Conservation (phyloP, 2,329 filamentous ascomycete species). For the Pestalotiopsis sp. region DNA sequence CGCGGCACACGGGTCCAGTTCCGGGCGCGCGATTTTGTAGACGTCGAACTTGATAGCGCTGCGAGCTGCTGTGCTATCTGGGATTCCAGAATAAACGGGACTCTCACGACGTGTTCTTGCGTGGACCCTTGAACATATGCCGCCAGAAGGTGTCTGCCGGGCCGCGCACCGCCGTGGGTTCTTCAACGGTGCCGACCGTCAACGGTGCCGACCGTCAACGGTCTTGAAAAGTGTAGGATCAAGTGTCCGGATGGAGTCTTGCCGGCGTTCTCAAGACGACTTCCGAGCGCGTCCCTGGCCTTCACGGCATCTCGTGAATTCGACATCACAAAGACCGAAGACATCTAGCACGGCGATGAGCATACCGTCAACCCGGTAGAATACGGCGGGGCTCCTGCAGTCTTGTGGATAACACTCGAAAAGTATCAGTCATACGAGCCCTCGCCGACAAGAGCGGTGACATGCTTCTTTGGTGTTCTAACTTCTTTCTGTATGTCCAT, state of each 20-base stretch:
- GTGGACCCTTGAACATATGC: not conserved
- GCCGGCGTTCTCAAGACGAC: not conserved
- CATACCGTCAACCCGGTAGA: not conserved
- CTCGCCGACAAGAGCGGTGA: not conserved
- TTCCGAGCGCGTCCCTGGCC: not conserved
- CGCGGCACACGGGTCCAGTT: not conserved
- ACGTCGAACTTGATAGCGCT: not conserved
- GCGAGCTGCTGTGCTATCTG: not conserved
- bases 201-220: not conserved
- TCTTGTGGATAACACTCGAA: not conserved
- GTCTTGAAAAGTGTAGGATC: not conserved
- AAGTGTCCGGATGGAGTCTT: not conserved
- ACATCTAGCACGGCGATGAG: not conserved
- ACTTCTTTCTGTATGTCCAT: not conserved
- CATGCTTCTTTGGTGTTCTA: not conserved
- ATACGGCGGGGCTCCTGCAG: not conserved
- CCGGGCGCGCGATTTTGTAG: not conserved
- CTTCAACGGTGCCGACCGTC: not conserved
- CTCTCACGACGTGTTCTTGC: not conserved
- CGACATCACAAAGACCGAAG: not conserved
- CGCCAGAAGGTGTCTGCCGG: not conserved
- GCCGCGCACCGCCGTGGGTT: not conserved
- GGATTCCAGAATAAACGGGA: not conserved
- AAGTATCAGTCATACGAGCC: not conserved
- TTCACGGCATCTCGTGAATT: not conserved